phyloP scores from a whole-genome alignment of 306 rosid genomes.

The Astragalus glycyphyllos region DNA sequence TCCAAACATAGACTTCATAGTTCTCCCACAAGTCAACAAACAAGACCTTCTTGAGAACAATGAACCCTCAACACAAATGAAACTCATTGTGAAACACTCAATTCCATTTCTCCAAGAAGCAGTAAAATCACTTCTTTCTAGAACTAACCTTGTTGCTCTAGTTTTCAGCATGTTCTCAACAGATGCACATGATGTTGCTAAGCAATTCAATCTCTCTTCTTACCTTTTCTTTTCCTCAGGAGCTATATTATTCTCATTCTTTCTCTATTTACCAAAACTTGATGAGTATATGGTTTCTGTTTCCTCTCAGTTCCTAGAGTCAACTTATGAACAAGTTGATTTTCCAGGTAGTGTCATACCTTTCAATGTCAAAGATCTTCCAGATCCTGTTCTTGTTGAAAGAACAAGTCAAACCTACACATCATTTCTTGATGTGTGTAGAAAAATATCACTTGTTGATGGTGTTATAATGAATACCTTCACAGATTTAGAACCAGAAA shows the following conservation, averaged over 20 bases:
- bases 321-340: background rate
- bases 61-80: background rate
- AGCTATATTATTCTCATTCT: background rate
- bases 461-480: conserved; percentile 38
- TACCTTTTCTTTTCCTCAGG: conserved; percentile 2
- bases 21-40: conserved; percentile 34
- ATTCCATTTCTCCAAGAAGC: conserved; percentile 18
- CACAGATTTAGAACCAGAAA: conserved; percentile 9
- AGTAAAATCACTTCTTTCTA: background rate
- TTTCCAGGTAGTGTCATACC: conserved; percentile 7
- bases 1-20: background rate
- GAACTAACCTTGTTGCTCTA: background rate
- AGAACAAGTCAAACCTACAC: conserved; percentile 30
- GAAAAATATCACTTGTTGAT: background rate
- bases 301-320: conserved; percentile 1
- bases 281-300: background rate
- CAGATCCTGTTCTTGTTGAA: background rate
- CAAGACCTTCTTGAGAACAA: background rate
- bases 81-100: background rate
- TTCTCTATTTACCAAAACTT: background rate
- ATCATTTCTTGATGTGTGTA: background rate
- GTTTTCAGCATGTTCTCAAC: background rate
- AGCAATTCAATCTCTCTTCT: conserved; percentile 33
- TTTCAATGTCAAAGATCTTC: conserved; percentile 36
- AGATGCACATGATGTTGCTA: conserved; percentile 1